These are phyloP conservation scores for Magnusiomyces suaveolens DNA, from an alignment of 1,139 yeast species.

Conservation along the genomic window DNA sequence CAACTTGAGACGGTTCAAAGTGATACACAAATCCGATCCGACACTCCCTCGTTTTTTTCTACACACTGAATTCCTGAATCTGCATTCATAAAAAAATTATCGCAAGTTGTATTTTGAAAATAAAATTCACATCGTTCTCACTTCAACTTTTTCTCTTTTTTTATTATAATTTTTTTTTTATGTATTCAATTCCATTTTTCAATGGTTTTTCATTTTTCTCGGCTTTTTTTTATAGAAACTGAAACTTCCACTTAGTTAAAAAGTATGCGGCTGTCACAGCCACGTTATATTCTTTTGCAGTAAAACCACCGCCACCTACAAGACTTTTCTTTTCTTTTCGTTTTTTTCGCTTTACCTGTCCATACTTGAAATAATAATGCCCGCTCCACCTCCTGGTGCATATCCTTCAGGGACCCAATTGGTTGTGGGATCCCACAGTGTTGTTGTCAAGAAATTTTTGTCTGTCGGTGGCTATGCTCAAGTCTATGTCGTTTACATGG, in stretches of 20 bases:
- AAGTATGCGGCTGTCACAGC: neutral
- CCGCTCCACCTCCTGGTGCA: slow-evolving; percentile 38
- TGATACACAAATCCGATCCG: no score
- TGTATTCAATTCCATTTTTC: no score
- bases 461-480: slow-evolving; percentile 76
- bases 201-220: neutral
- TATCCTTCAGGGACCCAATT: slow-evolving; percentile 55
- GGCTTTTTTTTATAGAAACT: neutral
- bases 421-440: slow-evolving; percentile 58
- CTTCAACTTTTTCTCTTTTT: no score
- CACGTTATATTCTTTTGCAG: neutral
- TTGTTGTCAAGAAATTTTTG: slow-evolving; percentile 48
- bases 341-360: neutral
- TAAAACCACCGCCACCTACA: neutral
- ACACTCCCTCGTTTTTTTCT: no score
- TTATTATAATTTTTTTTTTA: no score
- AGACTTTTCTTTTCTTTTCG: neutral
- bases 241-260: neutral
- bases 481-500: slow-evolving; percentile 55
- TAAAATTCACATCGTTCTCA: no score
- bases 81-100: no score
- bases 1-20: no score
- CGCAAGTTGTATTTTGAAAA: no score
- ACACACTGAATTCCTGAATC: no score
- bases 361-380: slow-evolving; percentile 1